Percentiles rank a stretch among this genome's conserved stretches.
Conservation (phyloP, 2,329 filamentous ascomycete genomes). For the Talaromyces pinophilus region DNA sequence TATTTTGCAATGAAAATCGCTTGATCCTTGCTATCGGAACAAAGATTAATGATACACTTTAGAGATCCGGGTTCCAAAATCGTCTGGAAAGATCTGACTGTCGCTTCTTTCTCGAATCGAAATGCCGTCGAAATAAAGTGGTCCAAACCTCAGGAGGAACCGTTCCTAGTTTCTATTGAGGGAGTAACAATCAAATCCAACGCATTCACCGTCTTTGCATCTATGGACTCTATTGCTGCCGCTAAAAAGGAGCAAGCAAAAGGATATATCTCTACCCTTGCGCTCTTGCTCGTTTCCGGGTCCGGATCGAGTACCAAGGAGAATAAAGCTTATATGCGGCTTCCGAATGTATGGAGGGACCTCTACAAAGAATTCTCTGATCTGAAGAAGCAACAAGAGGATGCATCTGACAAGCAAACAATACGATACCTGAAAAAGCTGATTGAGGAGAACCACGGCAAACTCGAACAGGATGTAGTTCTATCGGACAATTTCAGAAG, state of each 20-base stretch:
- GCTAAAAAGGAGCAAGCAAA: slow-evolving; percentile 80
- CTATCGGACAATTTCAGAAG: slow-evolving; percentile 73
- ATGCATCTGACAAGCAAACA: slow-evolving; percentile 68
- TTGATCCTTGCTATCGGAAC: background rate
- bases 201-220: slow-evolving; percentile 59
- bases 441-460: slow-evolving; percentile 39
- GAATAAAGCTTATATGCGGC: slow-evolving; percentile 76
- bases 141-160: slow-evolving; percentile 69
- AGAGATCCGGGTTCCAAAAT: slow-evolving; percentile 72
- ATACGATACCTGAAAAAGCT: slow-evolving; percentile 63
- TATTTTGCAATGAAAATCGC: background rate
- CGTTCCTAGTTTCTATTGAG: slow-evolving; percentile 46
- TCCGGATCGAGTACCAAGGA: slow-evolving; percentile 78
- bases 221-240: slow-evolving; percentile 73
- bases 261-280: slow-evolving; percentile 77
- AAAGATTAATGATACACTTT: slow-evolving; percentile 12
- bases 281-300: slow-evolving; percentile 78
- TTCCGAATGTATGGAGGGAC: slow-evolving; percentile 80
- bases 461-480: slow-evolving; percentile 71
- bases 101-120: slow-evolving; percentile 72
- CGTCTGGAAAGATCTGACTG: slow-evolving; percentile 68
- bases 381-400: slow-evolving; percentile 67
- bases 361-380: slow-evolving; percentile 79
- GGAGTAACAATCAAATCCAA: slow-evolving; percentile 49
- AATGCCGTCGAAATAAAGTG: slow-evolving; percentile 74